Evolutionary conservation across 2,329 filamentous ascomycete genomes (phyloP), one percentile per base, ranked within the genome.

Genomic region (Fusarium tupiense): DNA sequence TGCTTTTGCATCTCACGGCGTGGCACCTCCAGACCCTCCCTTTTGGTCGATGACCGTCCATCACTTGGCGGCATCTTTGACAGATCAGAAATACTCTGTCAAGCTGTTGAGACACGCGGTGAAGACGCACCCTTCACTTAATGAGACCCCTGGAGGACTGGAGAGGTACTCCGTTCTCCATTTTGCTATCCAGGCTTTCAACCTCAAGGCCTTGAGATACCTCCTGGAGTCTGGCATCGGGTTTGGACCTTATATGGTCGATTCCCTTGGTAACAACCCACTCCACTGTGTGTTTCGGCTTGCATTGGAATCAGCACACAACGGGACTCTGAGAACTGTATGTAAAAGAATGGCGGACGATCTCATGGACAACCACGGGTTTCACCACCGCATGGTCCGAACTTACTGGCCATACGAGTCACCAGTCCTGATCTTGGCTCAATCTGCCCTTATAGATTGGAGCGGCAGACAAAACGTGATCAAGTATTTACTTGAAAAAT

Each of bases 311-410:
- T 53, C 49, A 13, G 67, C 43, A 9, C 26, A 29, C 6, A 10
- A 13, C 6, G 5, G 14, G 7, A 3, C 43, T 43, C 26, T 26
- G 14, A 66, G 35, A n/a, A 3, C 13, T 17, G 17, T 3, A 12
- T 43, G 35, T 40, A 53, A 22, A 19, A n/a, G 29, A 35, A 31
- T 64, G 24, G n/a, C 54, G 26, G 26, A 46, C 10, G 26, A 46
- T 17, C 26, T 67, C 17, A 20, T 37, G 37, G 6, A 40, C 5
- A n/a, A 24, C 6, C 52, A 54, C 52, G 11, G 29, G 31, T 26
- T 58, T 66, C 31, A 67, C 56, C 44, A 38, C 31, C 10, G 46
- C 37, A 66, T 67, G 64, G n/a, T 53, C 24, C 64, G 64, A 24
- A 67, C 64, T 5, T 57, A n/a, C 37, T 44, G 20, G 6, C 64